Evolutionary conservation across 495 filamentous ascomycete species (phyloP), one percentile per base, ranked within the genome.

Genomic region (Tetracladium marchalianum): DNA sequence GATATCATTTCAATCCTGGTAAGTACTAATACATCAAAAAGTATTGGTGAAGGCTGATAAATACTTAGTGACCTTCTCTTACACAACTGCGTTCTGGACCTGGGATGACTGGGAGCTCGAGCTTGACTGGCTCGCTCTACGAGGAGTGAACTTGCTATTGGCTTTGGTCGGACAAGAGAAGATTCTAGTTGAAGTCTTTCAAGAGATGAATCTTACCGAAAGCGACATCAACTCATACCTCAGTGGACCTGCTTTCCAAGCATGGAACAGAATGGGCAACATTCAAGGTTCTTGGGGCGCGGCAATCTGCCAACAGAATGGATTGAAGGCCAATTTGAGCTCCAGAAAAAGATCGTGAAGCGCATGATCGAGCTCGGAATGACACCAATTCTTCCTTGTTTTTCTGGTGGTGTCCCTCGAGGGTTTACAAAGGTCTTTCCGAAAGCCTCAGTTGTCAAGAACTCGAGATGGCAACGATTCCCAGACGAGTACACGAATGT

Each of bases 181-280:
- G 55, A 67, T 73, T 38, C 55, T 75, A 16, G 51, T 72, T 2
- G 67, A 75, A 5, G 66, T 71, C 16, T 73, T 75, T 52, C 58
- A 54, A 15, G 70, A 75, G 16, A 55, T 69, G 24, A 70, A 70
- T 13, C 59, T 76, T 36, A 67, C 61, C 7, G 60, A 72, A 13
- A 44, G 55, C 15, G 66, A 76, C 33, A 71, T 75, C 35, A 40
- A 57, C 0, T 53, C 62, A 3, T 76, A 68, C 47, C 44, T 77
- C 11, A 71, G 65, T 44, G 72, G 73, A 0, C 72, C 71, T 2
- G 70, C 71, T 0, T 77, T 77, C 39, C 66, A 72, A 44, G 65
- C 71, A n/a, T 77, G 73, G 73, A 75, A 77, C 37, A 66, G 69
- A 8, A 71, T 77, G 44, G 73, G 71, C 4, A 77, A 77, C 39